Base-by-base conservation (phyloP, 1,139 yeast genomes). In the Pichia sp. region DNA sequence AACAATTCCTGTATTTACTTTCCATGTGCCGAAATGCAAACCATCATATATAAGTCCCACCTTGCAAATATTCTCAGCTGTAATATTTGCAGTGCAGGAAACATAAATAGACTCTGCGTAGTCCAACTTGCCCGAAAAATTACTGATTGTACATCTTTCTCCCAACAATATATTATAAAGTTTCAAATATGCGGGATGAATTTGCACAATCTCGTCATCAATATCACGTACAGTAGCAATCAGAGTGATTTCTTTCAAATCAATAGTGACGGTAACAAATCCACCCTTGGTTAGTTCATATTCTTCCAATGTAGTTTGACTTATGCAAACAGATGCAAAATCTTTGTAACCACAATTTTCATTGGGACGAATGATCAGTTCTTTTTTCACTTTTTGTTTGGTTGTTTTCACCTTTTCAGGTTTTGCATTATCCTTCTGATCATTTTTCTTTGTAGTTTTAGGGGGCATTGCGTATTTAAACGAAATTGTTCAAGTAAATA, bases 101-200 rank as follows among this genome's bases (percentile, higher is more conserved):
- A 54, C 41, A 1, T 33, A 41, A 8, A 57, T 39, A 11, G 25
- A 31, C 1, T 45, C 39, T 0, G 60, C 60, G 46, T 58, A 58
- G 8, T 48, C 47, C 3, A 86, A 86, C 42, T 77, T 81, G 3
- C 57, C 52, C 2, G 59, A 46, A 25, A 66, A 62, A 51, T 70
- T 78, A 8, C 56, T 55, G 0, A 88, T 52, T 19, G 64, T 64
- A 1, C 84, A 63, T 43, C 95, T 63, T 52, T 86, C 95, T 23
- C 96, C 96, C 10, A 83, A 64, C 7, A 83, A 58, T 4, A 83
- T 54, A 9, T 81, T 84, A 1, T 75, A 72, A 18, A 79, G 63
- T 3, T 64, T 58, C 45, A 93, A 63, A 34, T 77, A 58, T 5
- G 66, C 52, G 1, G 62, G 48, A 2, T 86, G 71, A 1, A 85